Percentiles rank a stretch among this genome's conserved stretches.
Evolutionary conservation across 2,329 filamentous ascomycete species (phyloP).

Genomic region (Arachnomyces sp.): DNA sequence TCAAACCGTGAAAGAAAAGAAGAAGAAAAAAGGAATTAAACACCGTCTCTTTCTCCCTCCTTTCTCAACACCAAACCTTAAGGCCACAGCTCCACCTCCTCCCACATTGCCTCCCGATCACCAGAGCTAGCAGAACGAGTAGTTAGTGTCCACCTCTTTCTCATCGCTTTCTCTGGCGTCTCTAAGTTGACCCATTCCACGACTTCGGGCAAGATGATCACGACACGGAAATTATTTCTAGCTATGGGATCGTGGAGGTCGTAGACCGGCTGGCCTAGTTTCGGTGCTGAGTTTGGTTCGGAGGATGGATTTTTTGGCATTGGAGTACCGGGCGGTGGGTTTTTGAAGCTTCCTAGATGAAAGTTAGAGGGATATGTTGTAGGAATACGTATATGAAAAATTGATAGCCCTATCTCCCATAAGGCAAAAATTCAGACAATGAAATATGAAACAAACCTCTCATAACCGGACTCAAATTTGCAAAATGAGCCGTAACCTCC

Average conservation of each 20-base stretch:
- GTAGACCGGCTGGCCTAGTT: constrained; percentile 57
- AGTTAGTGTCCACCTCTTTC: constrained; percentile 62
- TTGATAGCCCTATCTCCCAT: not conserved
- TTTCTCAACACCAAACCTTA: constrained; percentile 19
- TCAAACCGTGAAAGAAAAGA: constrained; percentile 3
- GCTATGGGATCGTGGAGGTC: constrained; percentile 63
- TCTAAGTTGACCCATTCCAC: constrained; percentile 69
- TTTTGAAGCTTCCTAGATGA: constrained; percentile 56
- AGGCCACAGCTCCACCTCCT: constrained; percentile 62
- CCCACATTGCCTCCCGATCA: constrained; percentile 49
- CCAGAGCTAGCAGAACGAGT: constrained; percentile 34
- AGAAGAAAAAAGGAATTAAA: not conserved
- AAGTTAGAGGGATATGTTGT: constrained; percentile 4
- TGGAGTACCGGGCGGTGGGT: no score
- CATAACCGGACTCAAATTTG: constrained; percentile 75
- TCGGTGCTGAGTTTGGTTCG: constrained; percentile 37
- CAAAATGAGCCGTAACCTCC: constrained; percentile 82
- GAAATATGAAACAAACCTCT: constrained; percentile 43
- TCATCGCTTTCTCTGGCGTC: constrained; percentile 53
- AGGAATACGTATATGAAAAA: constrained; percentile 1
- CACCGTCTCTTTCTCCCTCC: not conserved
- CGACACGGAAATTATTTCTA: constrained; percentile 71
- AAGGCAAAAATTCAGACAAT: constrained; percentile 2
- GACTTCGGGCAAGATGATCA: constrained; percentile 74
- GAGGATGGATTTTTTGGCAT: no score